A percentile compares a stretch with the other conserved stretches of the same genome.
Evolutionary conservation across 2,329 filamentous ascomycete genomes (phyloP).

Genomic region (Fusarium gaditjirri): DNA sequence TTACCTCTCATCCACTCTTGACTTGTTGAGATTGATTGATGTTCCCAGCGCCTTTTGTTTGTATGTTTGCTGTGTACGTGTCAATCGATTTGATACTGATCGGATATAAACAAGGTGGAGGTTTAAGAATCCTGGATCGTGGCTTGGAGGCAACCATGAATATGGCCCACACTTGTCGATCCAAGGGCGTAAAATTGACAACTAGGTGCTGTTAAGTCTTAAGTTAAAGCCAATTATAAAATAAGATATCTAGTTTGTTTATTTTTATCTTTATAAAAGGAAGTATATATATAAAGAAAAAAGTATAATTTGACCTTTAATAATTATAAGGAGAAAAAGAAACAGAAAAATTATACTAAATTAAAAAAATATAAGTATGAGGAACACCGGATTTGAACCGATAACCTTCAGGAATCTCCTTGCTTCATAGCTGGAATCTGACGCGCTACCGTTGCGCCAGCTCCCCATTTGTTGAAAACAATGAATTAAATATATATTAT

Average conservation of each 20-base stretch:
- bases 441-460: constrained; percentile 15
- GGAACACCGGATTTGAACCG: constrained; percentile 32
- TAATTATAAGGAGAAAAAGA: too few species aligned
- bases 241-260: too few species aligned
- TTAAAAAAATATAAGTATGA: neutral
- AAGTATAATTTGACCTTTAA: too few species aligned
- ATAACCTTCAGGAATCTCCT: constrained; percentile 27
- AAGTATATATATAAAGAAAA: neutral
- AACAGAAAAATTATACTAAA: too few species aligned
- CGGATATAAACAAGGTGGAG: neutral
- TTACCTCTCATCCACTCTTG: neutral
- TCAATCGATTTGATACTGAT: neutral
- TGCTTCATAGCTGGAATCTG: constrained; percentile 16
- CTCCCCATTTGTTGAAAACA: constrained; percentile 11
- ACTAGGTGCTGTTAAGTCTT: neutral
- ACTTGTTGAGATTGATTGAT: neutral
- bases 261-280: neutral
- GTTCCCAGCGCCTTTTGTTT: neutral
- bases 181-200: constrained; percentile 30
- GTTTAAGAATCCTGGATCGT: neutral
- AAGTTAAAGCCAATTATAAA: too few species aligned
- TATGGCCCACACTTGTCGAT: constrained; percentile 32
- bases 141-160: constrained; percentile 7
- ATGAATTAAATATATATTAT: rapidly evolving
- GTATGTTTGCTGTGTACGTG: neutral